phyloP scores from a whole-genome alignment of 305 asterid species.

The Euphrasia arctica region DNA sequence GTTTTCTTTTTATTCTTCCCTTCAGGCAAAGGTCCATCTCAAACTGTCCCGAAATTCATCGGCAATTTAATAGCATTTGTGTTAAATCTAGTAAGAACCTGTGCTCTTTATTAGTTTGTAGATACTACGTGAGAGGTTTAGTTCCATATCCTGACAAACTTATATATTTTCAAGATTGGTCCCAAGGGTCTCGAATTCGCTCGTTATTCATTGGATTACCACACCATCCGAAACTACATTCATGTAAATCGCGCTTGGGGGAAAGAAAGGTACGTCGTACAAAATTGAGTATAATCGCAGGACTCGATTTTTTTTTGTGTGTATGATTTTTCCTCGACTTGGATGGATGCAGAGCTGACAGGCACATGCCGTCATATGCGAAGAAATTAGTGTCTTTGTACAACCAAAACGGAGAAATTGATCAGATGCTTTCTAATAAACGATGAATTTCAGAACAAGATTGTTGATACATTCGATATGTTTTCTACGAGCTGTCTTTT shows the following conservation, averaged over 20 bases:
- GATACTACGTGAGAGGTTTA: slow-evolving; percentile 12
- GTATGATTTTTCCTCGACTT: neutral
- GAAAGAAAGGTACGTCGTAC: slow-evolving; percentile 52
- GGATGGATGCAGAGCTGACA: slow-evolving; percentile 69
- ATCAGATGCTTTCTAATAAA: slow-evolving; percentile 65
- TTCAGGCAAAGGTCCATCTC: slow-evolving; percentile 81
- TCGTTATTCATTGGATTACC: slow-evolving; percentile 91
- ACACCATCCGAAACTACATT: slow-evolving; percentile 87
- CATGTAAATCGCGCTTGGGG: slow-evolving; percentile 88
- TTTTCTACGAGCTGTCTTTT: neutral
- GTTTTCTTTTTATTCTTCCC: slow-evolving; percentile 9
- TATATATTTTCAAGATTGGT: slow-evolving; percentile 53
- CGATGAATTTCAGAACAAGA: slow-evolving; percentile 27
- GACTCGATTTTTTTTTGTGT: slow-evolving; percentile 20
- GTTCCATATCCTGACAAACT: slow-evolving; percentile 21
- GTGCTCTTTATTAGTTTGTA: slow-evolving; percentile 18
- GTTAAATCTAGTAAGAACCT: slow-evolving; percentile 62
- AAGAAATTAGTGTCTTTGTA: slow-evolving; percentile 82
- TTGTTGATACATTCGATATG: neutral
- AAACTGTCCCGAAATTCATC: slow-evolving; percentile 76
- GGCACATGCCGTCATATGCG: slow-evolving; percentile 83
- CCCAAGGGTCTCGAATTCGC: slow-evolving; percentile 98
- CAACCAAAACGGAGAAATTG: slow-evolving; percentile 89
- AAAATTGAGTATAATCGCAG: slow-evolving; percentile 11
- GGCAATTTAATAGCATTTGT: slow-evolving; percentile 82